These are phyloP conservation scores for Maudiozyma humilis DNA, from an alignment of 1,139 yeast species.

Conservation along the genomic window DNA sequence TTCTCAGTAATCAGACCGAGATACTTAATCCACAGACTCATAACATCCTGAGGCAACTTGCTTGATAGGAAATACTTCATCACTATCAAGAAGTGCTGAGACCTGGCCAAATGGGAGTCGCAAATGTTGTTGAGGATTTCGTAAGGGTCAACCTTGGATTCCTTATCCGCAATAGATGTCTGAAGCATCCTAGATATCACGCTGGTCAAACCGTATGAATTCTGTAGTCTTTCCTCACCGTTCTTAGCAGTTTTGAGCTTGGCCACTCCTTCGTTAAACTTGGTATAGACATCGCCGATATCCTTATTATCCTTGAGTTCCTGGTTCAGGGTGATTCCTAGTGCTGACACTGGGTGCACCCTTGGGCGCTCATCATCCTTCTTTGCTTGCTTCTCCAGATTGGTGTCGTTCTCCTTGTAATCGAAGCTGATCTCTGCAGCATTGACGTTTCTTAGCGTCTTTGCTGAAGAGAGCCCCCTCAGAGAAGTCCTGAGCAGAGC, in stretches of 20 bases:
- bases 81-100: constrained; percentile 24
- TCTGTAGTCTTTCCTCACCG: constrained; percentile 2
- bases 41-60: constrained; percentile 22
- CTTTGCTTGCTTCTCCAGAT: not conserved
- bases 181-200: constrained; percentile 17
- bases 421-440: not conserved
- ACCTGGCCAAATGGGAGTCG: constrained; percentile 22
- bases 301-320: constrained; percentile 9
- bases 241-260: constrained; percentile 1
- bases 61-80: constrained; percentile 16
- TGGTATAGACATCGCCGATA: constrained; percentile 10
- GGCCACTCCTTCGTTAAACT: constrained; percentile 12
- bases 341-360: constrained; percentile 12
- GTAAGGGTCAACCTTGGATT: constrained; percentile 20
- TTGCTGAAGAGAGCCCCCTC: not conserved
- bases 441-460: not conserved
- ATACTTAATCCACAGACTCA: constrained; percentile 28
- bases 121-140: constrained; percentile 22
- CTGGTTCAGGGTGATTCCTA: constrained; percentile 10
- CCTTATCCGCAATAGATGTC: constrained; percentile 12
- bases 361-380: not conserved
- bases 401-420: not conserved
- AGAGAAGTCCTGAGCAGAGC: not conserved
- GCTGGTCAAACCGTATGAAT: constrained; percentile 13
- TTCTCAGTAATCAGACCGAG: constrained; percentile 16